These are phyloP conservation scores for Solanum hybrid DNA, from an alignment of 305 asterid species.

Conservation along the genomic window DNA sequence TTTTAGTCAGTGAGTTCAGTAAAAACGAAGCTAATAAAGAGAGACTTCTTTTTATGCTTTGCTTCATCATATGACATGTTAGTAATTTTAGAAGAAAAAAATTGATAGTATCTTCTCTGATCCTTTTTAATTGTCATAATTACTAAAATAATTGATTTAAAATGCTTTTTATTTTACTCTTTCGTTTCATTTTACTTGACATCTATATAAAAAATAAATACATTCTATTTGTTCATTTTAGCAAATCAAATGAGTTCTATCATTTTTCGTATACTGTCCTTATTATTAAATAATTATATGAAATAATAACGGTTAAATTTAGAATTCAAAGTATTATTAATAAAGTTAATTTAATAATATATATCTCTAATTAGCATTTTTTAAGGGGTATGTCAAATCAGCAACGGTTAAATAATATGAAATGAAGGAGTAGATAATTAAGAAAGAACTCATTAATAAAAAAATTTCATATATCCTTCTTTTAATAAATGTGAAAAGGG, in stretches of 20 bases:
- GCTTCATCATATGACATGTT: not conserved
- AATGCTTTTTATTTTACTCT: too few species aligned
- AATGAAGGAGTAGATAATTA: not conserved
- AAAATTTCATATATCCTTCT: not conserved
- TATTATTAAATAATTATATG: too few species aligned
- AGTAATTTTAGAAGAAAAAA: not conserved
- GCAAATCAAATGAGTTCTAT: not conserved
- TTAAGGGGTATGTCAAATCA: not conserved
- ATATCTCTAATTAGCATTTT: not conserved
- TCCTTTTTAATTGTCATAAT: not conserved
- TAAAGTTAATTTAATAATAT: not conserved
- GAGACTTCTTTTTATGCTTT: not conserved
- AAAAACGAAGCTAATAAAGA: not conserved
- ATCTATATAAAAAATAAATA: too few species aligned
- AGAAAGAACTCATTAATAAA: too few species aligned
- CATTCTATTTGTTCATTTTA: too few species aligned
- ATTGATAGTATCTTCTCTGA: not conserved
- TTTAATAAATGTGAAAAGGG: not conserved
- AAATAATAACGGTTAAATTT: too few species aligned
- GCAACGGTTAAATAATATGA: not conserved
- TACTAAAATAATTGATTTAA: too few species aligned
- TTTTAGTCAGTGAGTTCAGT: not conserved
- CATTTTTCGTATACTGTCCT: not conserved
- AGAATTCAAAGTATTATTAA: not conserved
- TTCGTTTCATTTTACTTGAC: too few species aligned